Percentiles rank a stretch among this genome's conserved stretches.
These are phyloP conservation scores for Stephanodiscus minutulus DNA, from an alignment of 108 stramenopile genomes.

Conservation along the genomic window DNA sequence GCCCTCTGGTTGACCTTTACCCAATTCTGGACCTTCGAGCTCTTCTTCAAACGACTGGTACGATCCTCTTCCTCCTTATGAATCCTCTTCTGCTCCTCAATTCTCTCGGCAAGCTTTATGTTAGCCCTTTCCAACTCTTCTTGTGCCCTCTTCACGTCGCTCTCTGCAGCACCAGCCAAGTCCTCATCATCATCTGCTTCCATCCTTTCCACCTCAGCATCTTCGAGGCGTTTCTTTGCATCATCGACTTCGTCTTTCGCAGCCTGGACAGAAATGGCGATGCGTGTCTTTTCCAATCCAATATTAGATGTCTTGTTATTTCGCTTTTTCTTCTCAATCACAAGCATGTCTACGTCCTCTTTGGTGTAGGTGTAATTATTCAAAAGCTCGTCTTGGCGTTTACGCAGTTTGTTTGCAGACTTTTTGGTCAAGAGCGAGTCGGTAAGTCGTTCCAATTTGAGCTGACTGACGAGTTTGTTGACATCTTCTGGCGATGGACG, in stretches of 20 bases:
- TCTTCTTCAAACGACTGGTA: conserved; percentile 51
- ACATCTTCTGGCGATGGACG: conserved; percentile 72
- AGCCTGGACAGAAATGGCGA: conserved; percentile 75
- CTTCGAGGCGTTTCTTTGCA: conserved; percentile 54
- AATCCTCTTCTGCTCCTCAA: conserved; percentile 58
- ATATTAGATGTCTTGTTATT: conserved; percentile 69
- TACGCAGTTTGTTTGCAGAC: conserved; percentile 69
- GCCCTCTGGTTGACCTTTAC: conserved; percentile 85
- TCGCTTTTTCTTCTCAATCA: conserved; percentile 70
- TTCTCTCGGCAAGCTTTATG: conserved; percentile 48
- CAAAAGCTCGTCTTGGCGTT: conserved; percentile 76
- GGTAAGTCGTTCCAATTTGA: conserved; percentile 57
- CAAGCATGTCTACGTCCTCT: conserved; percentile 75
- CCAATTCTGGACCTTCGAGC: conserved; percentile 76
- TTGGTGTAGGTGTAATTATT: conserved; percentile 82
- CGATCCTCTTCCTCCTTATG: conserved; percentile 60
- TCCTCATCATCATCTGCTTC: conserved; percentile 45
- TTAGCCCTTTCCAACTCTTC: conserved; percentile 56
- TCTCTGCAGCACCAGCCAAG: conserved; percentile 31
- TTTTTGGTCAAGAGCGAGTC: conserved; percentile 62
- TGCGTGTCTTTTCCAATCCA: conserved; percentile 76
- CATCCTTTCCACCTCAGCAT: conserved; percentile 55
- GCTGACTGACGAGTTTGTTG: conserved; percentile 59
- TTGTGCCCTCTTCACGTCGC: conserved; percentile 31
- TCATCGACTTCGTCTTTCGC: conserved; percentile 58